phyloP scores from a whole-genome alignment of 768 basidiomycete genomes.

The Trametopsis cervina region DNA sequence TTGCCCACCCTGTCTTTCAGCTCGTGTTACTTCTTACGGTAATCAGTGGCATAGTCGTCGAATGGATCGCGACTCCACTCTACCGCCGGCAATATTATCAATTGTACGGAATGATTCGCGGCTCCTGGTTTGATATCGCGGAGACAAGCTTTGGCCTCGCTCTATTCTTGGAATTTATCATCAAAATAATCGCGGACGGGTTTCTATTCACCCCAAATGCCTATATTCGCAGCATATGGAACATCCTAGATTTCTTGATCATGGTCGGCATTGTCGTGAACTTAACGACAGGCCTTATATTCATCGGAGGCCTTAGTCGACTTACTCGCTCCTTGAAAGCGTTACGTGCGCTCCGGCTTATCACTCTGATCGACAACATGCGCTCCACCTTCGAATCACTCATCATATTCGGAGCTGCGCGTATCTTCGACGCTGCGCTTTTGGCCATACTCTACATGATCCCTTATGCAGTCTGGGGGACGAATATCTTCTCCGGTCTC shows the following conservation, averaged over 20 bases:
- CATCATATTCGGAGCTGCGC: slow-evolving; percentile 76
- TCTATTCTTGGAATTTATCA: slow-evolving; percentile 74
- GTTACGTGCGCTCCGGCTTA: slow-evolving; percentile 79
- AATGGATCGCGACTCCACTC: slow-evolving; percentile 74
- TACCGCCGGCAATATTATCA: slow-evolving; percentile 73
- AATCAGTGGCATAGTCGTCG: slow-evolving; percentile 74
- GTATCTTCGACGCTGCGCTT: slow-evolving; percentile 85
- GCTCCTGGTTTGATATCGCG: slow-evolving; percentile 83
- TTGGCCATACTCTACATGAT: slow-evolving; percentile 90
- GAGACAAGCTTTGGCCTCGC: slow-evolving; percentile 66
- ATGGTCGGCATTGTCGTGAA: slow-evolving; percentile 73
- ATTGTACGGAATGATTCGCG: slow-evolving; percentile 49
- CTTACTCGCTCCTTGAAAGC: slow-evolving; percentile 83
- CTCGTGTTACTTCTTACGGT: slow-evolving; percentile 68
- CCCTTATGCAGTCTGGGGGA: slow-evolving; percentile 89
- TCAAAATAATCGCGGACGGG: slow-evolving; percentile 92
- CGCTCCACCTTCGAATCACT: slow-evolving; percentile 81
- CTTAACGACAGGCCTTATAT: slow-evolving; percentile 61
- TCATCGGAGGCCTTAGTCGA: slow-evolving; percentile 75
- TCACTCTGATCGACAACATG: slow-evolving; percentile 85
- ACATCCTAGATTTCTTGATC: slow-evolving; percentile 82
- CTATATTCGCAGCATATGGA: slow-evolving; percentile 90
- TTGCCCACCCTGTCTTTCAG: slow-evolving; percentile 69
- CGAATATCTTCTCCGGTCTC: slow-evolving; percentile 84
- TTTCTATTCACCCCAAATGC: slow-evolving; percentile 88